A percentile compares a stretch with the other conserved stretches of the same genome.
These are phyloP conservation scores for Penicillium manginii DNA, from an alignment of 495 filamentous ascomycete species.

Conservation along the genomic window DNA sequence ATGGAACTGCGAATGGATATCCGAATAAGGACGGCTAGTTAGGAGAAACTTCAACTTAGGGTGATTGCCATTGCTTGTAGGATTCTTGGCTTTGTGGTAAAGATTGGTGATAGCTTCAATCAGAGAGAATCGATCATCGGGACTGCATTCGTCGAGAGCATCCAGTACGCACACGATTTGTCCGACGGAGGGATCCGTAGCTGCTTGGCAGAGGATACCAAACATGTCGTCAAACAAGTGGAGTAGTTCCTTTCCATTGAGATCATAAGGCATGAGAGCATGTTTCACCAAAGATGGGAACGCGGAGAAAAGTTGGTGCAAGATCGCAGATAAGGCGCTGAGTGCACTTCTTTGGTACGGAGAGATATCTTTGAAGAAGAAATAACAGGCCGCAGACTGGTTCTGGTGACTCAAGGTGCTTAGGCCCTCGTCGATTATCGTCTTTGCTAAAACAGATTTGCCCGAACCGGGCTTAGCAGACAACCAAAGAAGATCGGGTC, in stretches of 20 bases:
- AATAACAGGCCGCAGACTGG: slow-evolving; percentile 37
- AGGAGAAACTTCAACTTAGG: slow-evolving; percentile 8
- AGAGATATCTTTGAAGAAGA: slow-evolving; percentile 46
- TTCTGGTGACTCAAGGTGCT: slow-evolving; percentile 20
- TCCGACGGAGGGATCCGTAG: slow-evolving; percentile 28
- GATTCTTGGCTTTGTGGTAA: neutral
- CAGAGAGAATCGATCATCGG: too few relatives aligned
- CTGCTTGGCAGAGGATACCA: slow-evolving; percentile 34
- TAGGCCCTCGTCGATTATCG: slow-evolving; percentile 33
- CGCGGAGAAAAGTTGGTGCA: slow-evolving; percentile 45
- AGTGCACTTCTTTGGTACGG: slow-evolving; percentile 16
- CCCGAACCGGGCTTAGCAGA: slow-evolving; percentile 46
- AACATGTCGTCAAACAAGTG: slow-evolving; percentile 29
- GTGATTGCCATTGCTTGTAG: too few relatives aligned
- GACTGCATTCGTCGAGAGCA: slow-evolving; percentile 50
- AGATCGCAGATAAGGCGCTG: slow-evolving; percentile 35
- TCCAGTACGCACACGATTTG: slow-evolving; percentile 50
- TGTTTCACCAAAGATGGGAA: slow-evolving; percentile 11
- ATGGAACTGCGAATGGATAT: slow-evolving; percentile 2
- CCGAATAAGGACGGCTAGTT: slow-evolving; percentile 9
- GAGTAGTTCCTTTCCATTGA: too few relatives aligned
- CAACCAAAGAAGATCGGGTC: slow-evolving; percentile 42
- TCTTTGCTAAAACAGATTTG: slow-evolving; percentile 43
- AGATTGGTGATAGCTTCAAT: neutral
- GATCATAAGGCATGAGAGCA: slow-evolving; percentile 17